These are phyloP conservation scores for Blastomyces parvus DNA, from an alignment of 2,329 filamentous ascomycete genomes.

Conservation along the genomic window DNA sequence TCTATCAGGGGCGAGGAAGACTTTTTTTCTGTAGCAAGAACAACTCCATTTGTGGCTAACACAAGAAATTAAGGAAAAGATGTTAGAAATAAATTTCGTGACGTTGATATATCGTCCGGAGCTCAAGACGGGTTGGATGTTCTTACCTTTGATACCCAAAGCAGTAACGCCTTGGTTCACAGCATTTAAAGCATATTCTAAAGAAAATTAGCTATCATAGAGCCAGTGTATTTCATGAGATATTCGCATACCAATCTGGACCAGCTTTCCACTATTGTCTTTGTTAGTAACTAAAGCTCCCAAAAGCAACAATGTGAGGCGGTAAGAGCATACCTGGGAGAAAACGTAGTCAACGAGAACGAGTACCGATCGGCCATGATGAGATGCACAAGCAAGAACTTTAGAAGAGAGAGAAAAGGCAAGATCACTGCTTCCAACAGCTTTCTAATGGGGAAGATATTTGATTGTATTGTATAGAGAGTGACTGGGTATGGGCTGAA, in stretches of 20 bases:
- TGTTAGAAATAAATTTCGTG: conserved; percentile 7
- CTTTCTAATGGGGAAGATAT: neutral
- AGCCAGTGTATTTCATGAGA: neutral
- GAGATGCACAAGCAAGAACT: conserved; percentile 19
- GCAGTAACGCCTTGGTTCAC: conserved; percentile 99
- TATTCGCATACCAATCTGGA: conserved; percentile 71
- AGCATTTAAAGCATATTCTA: conserved; percentile 98
- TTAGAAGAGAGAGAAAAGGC: neutral
- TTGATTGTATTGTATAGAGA: neutral
- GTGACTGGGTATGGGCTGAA: neutral
- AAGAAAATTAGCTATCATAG: conserved; percentile 17
- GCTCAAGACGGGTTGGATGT: neutral
- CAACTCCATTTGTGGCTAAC: conserved; percentile 92
- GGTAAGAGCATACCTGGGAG: conserved; percentile 68
- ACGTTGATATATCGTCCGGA: conserved; percentile 10
- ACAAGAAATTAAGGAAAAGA: conserved; percentile 4
- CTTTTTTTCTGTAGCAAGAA: conserved; percentile 98
- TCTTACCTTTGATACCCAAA: conserved; percentile 88
- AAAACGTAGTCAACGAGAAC: conserved; percentile 99
- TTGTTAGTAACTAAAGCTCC: conserved; percentile 36
- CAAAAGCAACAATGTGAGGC: conserved; percentile 11
- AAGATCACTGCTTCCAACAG: neutral
- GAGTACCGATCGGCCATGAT: conserved; percentile 97
- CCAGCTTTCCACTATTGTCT: conserved; percentile 77
- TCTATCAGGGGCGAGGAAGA: conserved; percentile 96